Evolutionary conservation across 495 filamentous ascomycete species (phyloP).

Genomic region (Pseudevernia furfuracea): DNA sequence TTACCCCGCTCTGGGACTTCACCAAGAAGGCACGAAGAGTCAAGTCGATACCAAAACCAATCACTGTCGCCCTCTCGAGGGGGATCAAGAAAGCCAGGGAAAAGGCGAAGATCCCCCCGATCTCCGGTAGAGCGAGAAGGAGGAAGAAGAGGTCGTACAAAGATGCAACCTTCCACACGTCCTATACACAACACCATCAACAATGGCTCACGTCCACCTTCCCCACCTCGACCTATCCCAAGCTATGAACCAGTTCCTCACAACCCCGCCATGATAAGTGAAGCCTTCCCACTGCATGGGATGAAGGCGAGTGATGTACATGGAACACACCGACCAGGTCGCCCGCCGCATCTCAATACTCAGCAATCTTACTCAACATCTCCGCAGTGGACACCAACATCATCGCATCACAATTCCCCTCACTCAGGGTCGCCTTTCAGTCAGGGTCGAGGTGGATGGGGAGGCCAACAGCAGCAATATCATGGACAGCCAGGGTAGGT

Average conservation of each 20-base stretch:
- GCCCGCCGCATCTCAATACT: slow-evolving; percentile 36
- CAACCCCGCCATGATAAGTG: slow-evolving; percentile 26
- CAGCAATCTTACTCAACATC: slow-evolving; percentile 48
- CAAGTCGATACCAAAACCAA: slow-evolving; percentile 1
- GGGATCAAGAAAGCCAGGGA: neutral
- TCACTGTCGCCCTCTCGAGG: neutral
- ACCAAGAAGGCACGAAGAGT: slow-evolving; percentile 9
- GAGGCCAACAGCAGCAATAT: slow-evolving; percentile 48
- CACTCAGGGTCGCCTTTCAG: slow-evolving; percentile 58
- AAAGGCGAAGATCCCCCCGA: neutral
- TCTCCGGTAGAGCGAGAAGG: slow-evolving; percentile 12
- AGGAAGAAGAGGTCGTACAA: slow-evolving; percentile 16
- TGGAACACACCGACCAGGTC: slow-evolving; percentile 29
- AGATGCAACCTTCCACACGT: slow-evolving; percentile 31
- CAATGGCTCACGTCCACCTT: slow-evolving; percentile 32
- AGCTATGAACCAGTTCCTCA: slow-evolving; percentile 33
- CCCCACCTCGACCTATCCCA: slow-evolving; percentile 36
- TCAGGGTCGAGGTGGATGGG: slow-evolving; percentile 48
- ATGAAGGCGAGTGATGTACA: slow-evolving; percentile 32
- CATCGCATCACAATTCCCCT: slow-evolving; percentile 61
- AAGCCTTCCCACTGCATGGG: slow-evolving; percentile 35
- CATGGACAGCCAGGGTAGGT: slow-evolving; percentile 55
- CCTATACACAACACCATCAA: slow-evolving; percentile 28
- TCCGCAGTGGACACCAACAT: slow-evolving; percentile 51
- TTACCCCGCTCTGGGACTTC: slow-evolving; percentile 3